These are phyloP conservation scores for Helicostylum pulchrum DNA, from an alignment of 192 early-diverging fungal species.

Conservation along the genomic window DNA sequence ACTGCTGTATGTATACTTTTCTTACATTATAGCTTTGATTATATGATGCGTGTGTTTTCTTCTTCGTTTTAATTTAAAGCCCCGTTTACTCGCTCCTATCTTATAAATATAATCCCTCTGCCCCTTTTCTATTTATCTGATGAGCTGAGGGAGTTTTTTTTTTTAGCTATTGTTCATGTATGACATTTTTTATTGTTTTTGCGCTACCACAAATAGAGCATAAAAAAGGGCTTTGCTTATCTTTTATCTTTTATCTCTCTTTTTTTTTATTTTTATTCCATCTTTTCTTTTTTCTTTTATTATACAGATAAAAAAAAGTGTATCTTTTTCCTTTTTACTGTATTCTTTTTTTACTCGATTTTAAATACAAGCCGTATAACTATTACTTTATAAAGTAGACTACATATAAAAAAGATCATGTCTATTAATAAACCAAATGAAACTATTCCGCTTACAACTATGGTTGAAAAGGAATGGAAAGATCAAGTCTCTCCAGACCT, in stretches of 20 bases:
- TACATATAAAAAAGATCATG: neutral
- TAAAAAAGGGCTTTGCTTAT: neutral
- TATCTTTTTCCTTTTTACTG: neutral
- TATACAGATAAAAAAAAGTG: neutral
- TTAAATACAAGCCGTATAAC: neutral
- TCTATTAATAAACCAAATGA: neutral
- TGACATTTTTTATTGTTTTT: neutral
- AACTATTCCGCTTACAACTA: conserved; percentile 17
- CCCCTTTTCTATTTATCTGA: too few species aligned
- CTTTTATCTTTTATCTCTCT: conserved; percentile 5
- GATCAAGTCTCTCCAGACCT: conserved; percentile 50
- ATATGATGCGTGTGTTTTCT: too few species aligned
- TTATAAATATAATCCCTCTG: too few species aligned
- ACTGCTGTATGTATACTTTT: too few species aligned
- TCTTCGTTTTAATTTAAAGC: too few species aligned
- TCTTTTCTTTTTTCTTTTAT: conserved; percentile 1
- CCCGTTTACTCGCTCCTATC: too few species aligned
- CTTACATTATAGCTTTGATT: too few species aligned
- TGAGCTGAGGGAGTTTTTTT: too few species aligned
- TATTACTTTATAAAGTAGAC: neutral
- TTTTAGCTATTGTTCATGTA: neutral
- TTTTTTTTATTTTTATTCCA: conserved; percentile 3
- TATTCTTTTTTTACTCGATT: neutral
- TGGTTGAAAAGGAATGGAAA: conserved; percentile 12
- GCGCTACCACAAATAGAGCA: neutral